phyloP scores from a whole-genome alignment of 2,329 filamentous ascomycete species.

The Septoria linicola region DNA sequence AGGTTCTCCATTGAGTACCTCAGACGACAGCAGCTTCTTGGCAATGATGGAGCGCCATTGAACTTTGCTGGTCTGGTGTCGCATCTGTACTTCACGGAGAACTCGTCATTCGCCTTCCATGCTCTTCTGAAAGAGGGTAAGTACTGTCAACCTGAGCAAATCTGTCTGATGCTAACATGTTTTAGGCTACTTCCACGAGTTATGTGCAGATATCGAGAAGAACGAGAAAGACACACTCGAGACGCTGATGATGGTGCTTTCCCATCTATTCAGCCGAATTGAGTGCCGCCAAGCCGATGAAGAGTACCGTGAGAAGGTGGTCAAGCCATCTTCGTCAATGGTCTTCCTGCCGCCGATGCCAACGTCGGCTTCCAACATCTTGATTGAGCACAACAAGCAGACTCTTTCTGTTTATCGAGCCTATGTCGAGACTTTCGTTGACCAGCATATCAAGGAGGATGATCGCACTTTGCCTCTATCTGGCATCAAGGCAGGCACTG shows the following conservation, averaged over 20 bases:
- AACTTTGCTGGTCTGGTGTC: slow-evolving; percentile 71
- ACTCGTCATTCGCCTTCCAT: slow-evolving; percentile 74
- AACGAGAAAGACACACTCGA: slow-evolving; percentile 53
- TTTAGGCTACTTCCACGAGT: slow-evolving; percentile 58
- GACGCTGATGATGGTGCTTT: slow-evolving; percentile 66
- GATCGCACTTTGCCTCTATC: slow-evolving; percentile 63
- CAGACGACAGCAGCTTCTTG: slow-evolving; percentile 65
- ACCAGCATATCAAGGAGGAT: slow-evolving; percentile 58
- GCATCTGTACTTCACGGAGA: slow-evolving; percentile 75
- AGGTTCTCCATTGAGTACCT: slow-evolving; percentile 81
- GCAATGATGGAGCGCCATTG: slow-evolving; percentile 59
- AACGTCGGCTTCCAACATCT: slow-evolving; percentile 53
- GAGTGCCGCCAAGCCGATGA: slow-evolving; percentile 50
- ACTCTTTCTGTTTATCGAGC: slow-evolving; percentile 65
- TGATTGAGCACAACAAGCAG: slow-evolving; percentile 63
- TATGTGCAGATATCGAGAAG: slow-evolving; percentile 59
- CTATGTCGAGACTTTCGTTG: slow-evolving; percentile 68
- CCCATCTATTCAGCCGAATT: slow-evolving; percentile 67
- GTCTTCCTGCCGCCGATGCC: slow-evolving; percentile 67
- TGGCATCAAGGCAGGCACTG: slow-evolving; percentile 46
- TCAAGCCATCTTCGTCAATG: slow-evolving; percentile 60
- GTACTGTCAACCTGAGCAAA: neutral
- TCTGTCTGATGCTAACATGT: neutral
- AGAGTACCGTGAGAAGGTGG: slow-evolving; percentile 50
- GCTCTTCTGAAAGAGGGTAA: slow-evolving; percentile 64